Evolutionary conservation across 768 basidiomycete genomes (phyloP).

Genomic region (Chalciporus piperatus): DNA sequence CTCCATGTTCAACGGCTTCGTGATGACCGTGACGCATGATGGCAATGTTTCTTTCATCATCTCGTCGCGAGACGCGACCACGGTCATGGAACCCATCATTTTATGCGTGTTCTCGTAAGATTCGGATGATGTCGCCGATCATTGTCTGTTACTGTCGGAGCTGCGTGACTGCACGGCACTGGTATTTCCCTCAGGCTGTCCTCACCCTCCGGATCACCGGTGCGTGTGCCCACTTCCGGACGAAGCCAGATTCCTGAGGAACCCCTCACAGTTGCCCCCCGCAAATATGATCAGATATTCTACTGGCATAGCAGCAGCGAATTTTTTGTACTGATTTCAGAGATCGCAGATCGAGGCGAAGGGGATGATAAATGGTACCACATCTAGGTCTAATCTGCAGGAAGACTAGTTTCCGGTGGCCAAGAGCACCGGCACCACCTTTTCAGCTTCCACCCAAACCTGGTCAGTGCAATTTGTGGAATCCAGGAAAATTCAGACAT

Average conservation of each 20-base stretch:
- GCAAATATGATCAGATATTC: too few relatives aligned
- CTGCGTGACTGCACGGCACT: background rate
- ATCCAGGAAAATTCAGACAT: background rate
- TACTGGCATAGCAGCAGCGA: constrained; percentile 6
- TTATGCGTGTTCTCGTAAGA: constrained; percentile 11
- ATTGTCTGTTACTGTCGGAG: constrained; percentile 2
- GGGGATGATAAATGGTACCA: background rate
- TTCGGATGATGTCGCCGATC: constrained; percentile 13
- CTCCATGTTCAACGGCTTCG: constrained; percentile 5
- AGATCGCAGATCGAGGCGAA: background rate
- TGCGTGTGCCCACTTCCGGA: constrained; percentile 6
- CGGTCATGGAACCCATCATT: constrained; percentile 7
- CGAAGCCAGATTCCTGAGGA: constrained; percentile 10
- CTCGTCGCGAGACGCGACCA: constrained; percentile 14
- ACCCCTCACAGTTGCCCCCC: constrained; percentile 1
- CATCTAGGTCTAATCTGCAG: background rate
- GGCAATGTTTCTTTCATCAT: background rate
- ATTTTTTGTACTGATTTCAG: background rate
- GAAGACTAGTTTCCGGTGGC: too few relatives aligned
- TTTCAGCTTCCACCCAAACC: background rate
- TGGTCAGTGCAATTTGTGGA: background rate
- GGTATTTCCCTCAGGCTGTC: background rate
- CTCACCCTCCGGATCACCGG: constrained; percentile 20
- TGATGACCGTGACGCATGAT: constrained; percentile 2
- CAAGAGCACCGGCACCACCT: background rate